Conservation (phyloP, 306 rosid genomes). For the Cicer yamashitae region DNA sequence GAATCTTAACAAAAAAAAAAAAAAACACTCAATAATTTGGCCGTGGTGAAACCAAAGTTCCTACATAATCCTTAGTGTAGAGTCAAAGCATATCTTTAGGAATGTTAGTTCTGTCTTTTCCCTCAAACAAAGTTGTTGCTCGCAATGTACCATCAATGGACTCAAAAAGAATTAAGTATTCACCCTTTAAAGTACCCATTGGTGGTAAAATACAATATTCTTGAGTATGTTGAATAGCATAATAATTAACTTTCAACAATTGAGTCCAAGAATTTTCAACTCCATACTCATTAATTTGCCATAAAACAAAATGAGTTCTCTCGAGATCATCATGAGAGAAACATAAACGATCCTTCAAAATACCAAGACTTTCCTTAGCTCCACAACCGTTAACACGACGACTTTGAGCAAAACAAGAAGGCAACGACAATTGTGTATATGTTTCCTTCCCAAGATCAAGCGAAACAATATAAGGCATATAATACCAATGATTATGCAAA, state of each 20-base stretch:
- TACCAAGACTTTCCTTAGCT: not conserved
- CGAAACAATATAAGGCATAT: not conserved
- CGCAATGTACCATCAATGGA: not conserved
- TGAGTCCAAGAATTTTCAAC: slow-evolving; percentile 16
- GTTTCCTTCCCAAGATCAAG: slow-evolving; percentile 3
- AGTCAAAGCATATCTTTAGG: not conserved
- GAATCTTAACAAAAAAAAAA: too few relatives aligned
- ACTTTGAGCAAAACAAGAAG: not conserved
- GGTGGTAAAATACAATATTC: not conserved
- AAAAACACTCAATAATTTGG: not conserved
- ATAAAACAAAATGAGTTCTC: not conserved
- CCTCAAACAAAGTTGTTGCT: not conserved
- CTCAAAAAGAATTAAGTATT: not conserved
- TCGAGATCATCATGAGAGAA: not conserved
- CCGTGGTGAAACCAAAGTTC: not conserved
- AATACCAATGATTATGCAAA: not conserved
- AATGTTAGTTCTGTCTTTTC: not conserved
- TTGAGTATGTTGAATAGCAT: not conserved
- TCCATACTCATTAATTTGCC: slow-evolving; percentile 10
- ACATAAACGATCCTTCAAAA: slow-evolving; percentile 7
- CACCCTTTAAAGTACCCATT: not conserved
- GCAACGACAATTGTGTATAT: not conserved
- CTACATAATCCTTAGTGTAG: not conserved
- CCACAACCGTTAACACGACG: not conserved
- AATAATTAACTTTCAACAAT: not conserved